A percentile compares a stretch with the other conserved stretches of the same genome.
Evolutionary conservation across 129 eudicot genomes (phyloP).

Genomic region (Ambrosia artemisiifolia): DNA sequence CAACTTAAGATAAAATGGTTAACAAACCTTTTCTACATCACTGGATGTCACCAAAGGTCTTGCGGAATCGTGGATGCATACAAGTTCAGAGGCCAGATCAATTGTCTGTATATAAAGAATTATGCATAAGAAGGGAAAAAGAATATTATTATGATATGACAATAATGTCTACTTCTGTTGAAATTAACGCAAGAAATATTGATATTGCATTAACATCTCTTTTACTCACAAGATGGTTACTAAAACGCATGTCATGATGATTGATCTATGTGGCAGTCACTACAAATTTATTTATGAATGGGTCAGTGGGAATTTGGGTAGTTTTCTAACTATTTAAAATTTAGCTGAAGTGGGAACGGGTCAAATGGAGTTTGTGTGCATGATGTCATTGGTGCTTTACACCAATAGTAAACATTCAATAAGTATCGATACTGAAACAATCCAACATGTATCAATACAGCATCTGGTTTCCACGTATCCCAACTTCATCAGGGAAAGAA

Average conservation of each 20-base stretch:
- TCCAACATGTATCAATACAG: no score
- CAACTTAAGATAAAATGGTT: slow-evolving; percentile 1
- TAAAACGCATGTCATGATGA: not conserved
- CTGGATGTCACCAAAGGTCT: slow-evolving; percentile 76
- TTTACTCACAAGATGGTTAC: slow-evolving; percentile 14
- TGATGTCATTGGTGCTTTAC: no score
- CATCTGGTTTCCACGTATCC: no score
- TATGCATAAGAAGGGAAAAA: slow-evolving; percentile 2
- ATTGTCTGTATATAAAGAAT: slow-evolving; percentile 45
- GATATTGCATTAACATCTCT: slow-evolving; percentile 1
- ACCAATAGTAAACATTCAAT: no score
- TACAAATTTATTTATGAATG: not conserved
- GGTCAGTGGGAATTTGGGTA: not conserved
- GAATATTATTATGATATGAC: not conserved
- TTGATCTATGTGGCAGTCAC: not conserved
- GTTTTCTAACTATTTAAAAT: not conserved
- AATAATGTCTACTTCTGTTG: slow-evolving; percentile 3
- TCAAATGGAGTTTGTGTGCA: not conserved
- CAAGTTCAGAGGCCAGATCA: slow-evolving; percentile 69
- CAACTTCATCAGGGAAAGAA: no score
- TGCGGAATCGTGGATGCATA: slow-evolving; percentile 97
- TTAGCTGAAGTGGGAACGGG: not conserved
- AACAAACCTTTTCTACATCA: slow-evolving; percentile 76
- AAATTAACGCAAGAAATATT: not conserved
- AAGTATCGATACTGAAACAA: not conserved